phyloP scores from a whole-genome alignment of 2,329 filamentous ascomycete genomes.

The Colletotrichum destructivum region DNA sequence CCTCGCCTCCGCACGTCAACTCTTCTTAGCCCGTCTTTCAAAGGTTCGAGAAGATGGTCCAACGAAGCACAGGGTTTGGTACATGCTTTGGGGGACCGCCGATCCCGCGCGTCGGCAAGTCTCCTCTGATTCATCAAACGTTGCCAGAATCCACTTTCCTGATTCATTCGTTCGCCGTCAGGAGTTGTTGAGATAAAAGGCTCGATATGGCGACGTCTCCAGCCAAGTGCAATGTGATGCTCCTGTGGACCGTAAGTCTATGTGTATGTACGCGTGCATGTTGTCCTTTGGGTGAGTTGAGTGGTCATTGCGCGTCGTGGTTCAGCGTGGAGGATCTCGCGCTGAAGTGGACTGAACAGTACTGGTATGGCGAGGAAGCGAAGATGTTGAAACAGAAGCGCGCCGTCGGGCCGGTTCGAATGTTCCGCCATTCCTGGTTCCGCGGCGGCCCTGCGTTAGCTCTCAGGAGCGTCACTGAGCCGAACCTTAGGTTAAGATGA shows the following conservation, averaged over 20 bases:
- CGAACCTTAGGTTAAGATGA: constrained; percentile 30
- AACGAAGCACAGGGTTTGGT: background rate
- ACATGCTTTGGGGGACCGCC: background rate
- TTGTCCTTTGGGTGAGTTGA: background rate
- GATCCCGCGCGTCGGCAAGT: background rate
- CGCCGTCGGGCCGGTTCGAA: constrained; percentile 37
- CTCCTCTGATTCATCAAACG: constrained; percentile 14
- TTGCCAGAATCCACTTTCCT: constrained; percentile 6
- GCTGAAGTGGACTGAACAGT: constrained; percentile 10
- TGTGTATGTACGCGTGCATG: background rate
- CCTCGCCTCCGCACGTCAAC: constrained; percentile 23
- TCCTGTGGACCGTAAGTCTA: background rate
- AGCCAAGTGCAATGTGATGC: background rate
- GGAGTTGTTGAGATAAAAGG: background rate
- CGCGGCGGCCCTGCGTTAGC: constrained; percentile 30
- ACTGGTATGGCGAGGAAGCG: constrained; percentile 12
- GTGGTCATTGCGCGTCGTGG: constrained; percentile 4
- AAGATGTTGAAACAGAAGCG: constrained; percentile 36
- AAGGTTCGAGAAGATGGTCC: constrained; percentile 19
- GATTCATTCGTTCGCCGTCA: constrained; percentile 7
- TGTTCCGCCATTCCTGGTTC: constrained; percentile 28
- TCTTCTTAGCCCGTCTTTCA: background rate
- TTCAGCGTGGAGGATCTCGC: background rate
- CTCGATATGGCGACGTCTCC: background rate
- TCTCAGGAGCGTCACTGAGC: constrained; percentile 21